Conservation (phyloP, 768 basidiomycete species). For the Suillus subluteus region DNA sequence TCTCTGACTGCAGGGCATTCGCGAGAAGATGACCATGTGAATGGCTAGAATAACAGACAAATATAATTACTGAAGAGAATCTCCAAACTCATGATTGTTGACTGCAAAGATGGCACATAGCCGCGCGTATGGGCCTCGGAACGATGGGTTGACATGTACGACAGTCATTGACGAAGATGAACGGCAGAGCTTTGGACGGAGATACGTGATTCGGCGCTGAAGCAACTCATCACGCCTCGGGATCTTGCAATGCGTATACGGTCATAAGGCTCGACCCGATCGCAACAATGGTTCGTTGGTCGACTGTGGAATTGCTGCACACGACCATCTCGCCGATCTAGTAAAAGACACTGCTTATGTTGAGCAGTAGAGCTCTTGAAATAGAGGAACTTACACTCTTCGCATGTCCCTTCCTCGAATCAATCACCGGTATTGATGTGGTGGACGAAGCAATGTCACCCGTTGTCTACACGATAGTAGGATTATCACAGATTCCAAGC, state of each 20-base stretch:
- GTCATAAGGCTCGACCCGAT: background rate
- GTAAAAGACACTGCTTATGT: background rate
- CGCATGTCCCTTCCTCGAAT: background rate
- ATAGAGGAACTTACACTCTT: conserved; percentile 1
- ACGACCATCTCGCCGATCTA: background rate
- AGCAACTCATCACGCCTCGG: background rate
- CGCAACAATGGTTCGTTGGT: background rate
- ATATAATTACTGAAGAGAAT: background rate
- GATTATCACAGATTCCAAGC: background rate
- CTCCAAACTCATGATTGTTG: background rate
- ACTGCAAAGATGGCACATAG: background rate
- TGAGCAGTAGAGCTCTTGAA: background rate
- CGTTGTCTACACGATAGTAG: background rate
- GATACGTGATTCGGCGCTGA: background rate
- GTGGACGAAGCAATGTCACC: background rate
- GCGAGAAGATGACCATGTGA: background rate
- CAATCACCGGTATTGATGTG: background rate
- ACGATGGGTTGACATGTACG: background rate
- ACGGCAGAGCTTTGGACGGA: background rate
- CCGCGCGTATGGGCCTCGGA: background rate
- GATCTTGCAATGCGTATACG: background rate
- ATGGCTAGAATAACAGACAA: background rate
- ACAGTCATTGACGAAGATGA: background rate
- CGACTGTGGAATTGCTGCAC: background rate
- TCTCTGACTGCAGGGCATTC: background rate